Evolutionary conservation across 495 filamentous ascomycete species (phyloP).

Genomic region (Daldinia grandis): DNA sequence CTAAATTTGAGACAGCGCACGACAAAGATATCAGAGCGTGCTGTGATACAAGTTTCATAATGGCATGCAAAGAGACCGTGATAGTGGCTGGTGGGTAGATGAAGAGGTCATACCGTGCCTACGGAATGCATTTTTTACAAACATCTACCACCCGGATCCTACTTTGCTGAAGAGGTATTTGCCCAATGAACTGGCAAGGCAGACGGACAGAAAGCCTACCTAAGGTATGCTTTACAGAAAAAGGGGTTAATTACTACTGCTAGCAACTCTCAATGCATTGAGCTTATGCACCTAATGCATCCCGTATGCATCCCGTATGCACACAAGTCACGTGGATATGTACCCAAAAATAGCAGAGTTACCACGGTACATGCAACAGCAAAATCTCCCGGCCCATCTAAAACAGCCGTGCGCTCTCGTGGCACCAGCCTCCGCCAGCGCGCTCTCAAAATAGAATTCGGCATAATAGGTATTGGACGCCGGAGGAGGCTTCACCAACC

Average conservation of each 20-base stretch:
- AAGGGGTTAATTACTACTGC: conserved; percentile 1
- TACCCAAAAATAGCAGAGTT: conserved; percentile 26
- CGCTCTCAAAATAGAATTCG: conserved; percentile 42
- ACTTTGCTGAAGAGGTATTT: conserved; percentile 11
- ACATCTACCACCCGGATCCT: conserved; percentile 23
- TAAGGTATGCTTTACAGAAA: not conserved
- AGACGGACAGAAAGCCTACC: not conserved
- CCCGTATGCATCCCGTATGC: not conserved
- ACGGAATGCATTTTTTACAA: conserved; percentile 11
- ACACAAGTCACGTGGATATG: conserved; percentile 26
- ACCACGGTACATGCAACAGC: conserved; percentile 9
- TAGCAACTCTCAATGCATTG: not conserved
- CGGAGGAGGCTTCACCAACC: conserved; percentile 22
- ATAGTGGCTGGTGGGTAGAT: conserved; percentile 25
- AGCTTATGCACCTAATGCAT: too few species aligned
- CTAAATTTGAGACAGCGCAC: conserved; percentile 18
- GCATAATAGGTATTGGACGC: conserved; percentile 38
- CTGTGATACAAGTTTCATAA: conserved; percentile 29
- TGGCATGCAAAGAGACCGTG: conserved; percentile 20
- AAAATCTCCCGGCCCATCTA: conserved; percentile 38
- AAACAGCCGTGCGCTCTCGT: conserved; percentile 42
- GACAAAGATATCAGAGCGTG: conserved; percentile 13
- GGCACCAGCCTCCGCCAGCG: conserved; percentile 36
- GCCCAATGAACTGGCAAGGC: conserved; percentile 18
- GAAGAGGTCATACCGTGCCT: conserved; percentile 4